Conservation (phyloP, 179 eudicot genomes). For the Actinidia arguta region DNA sequence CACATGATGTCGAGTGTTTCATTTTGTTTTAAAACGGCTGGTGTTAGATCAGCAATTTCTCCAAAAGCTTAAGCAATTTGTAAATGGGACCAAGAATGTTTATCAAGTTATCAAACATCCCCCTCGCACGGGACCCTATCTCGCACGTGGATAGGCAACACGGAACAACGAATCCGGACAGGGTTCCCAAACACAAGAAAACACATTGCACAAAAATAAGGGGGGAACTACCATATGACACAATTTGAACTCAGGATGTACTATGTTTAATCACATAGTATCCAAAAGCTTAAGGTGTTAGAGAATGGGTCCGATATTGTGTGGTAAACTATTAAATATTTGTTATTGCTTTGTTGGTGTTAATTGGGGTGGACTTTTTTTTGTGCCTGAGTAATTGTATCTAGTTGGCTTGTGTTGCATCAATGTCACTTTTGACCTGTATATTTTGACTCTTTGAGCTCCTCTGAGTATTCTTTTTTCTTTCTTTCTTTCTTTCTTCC, state of each 20-base stretch:
- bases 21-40: not conserved
- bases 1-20: not conserved
- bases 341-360: not conserved
- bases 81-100: not conserved
- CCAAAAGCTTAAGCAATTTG: not conserved
- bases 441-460: not conserved
- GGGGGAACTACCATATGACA: not conserved
- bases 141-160: not conserved
- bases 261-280: not conserved
- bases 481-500: not conserved
- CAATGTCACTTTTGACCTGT: not conserved
- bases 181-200: not conserved
- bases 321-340: not conserved
- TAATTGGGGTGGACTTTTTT: not conserved
- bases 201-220: not conserved
- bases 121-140: not conserved
- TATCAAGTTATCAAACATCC: not conserved
- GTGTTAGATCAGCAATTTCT: not conserved
- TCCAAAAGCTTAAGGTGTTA: not conserved
- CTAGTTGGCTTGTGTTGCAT: not conserved
- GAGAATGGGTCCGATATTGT: not conserved
- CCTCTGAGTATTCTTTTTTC: not conserved
- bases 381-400: not conserved
- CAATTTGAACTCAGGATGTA: too few species aligned
- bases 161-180: not conserved